Evolutionary conservation across 352 stramenopile species (phyloP), one percentile per base, ranked within the genome.

Genomic region (Phytophthora meadii): DNA sequence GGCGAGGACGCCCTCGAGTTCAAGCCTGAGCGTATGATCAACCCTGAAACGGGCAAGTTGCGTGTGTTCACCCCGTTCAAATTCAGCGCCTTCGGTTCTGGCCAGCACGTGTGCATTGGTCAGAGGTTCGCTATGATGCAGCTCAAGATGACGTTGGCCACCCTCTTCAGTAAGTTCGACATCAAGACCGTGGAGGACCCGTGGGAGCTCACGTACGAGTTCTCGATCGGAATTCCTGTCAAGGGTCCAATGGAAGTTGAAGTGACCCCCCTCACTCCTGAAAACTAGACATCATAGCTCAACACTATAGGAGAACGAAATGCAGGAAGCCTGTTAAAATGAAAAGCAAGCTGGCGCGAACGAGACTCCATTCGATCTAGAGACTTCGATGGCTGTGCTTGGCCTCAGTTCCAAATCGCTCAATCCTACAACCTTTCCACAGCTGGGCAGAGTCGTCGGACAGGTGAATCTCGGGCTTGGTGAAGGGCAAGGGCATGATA

Each of bases 1-100:
- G 78, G 81, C 1, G 34, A 69, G 0, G 87, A 93, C 48, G 73
- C 74, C 0, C 45, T 53, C 4, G 60, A 77, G 49, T 91, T 83
- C 54, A 84, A 83, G 17, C 82, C 87, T 0, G 80, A 93, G 50
- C 76, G 79, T 7, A 92, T 77, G 69, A 70, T 92, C 39, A 79
- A 87, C 49, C 7, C 55, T 0, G 25, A 45, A 6, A 83, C 63
- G 0, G 63, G 60, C 27, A 86, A 79, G 49, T 59, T 78, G 11
- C 54, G 44, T 4, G 55, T 69, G 4, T 32, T 72, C 9, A 70
- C 57, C 1, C 63, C 68, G 10, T 65, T 51, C 17, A 25, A 47
- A 25, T 75, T 68, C 36, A 75, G 67, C 37, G 65, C 34, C 19
- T 93, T 93, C 54, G 69, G 83, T n/a, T 68, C 72, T 15, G 82